Evolutionary conservation across 129 eudicot genomes (phyloP).

Genomic region (Arctium minus): DNA sequence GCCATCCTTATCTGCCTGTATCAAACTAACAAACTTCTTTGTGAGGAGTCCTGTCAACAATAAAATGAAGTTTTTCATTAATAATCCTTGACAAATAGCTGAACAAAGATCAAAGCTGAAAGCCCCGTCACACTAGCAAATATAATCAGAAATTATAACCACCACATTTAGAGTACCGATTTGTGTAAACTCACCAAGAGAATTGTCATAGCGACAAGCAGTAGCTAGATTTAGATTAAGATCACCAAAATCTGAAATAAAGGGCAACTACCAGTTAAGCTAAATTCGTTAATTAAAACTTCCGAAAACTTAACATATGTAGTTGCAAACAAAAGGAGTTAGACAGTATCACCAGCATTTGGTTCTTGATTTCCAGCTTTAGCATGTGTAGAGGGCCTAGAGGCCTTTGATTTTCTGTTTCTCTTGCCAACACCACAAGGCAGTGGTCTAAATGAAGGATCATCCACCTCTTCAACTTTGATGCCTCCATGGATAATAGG

Average conservation of each 20-base stretch:
- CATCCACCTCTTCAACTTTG: constrained; percentile 26
- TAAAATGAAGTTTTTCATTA: neutral
- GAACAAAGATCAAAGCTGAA: neutral
- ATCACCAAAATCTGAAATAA: constrained; percentile 44
- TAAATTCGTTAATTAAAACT: neutral
- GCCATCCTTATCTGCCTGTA: constrained; percentile 57
- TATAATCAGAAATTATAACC: neutral
- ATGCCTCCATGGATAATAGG: constrained; percentile 16
- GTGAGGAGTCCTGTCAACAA: constrained; percentile 61
- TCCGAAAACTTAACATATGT: neutral
- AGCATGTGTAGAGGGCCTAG: constrained; percentile 8
- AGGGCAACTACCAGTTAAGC: neutral
- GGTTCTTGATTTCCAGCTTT: constrained; percentile 34
- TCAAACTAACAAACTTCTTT: constrained; percentile 61
- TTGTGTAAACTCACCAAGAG: constrained; percentile 55
- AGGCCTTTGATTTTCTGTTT: constrained; percentile 31
- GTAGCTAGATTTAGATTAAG: constrained; percentile 24
- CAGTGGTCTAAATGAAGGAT: constrained; percentile 29
- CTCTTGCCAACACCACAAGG: constrained; percentile 21
- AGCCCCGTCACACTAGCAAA: neutral
- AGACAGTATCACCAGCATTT: constrained; percentile 36
- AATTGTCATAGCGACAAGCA: constrained; percentile 65
- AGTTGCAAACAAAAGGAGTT: constrained; percentile 1
- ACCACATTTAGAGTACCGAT: neutral
- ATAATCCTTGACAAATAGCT: neutral